A percentile compares a stretch with the other conserved stretches of the same genome.
Evolutionary conservation across 2,329 filamentous ascomycete species (phyloP).

Genomic region (Periconia digitata): DNA sequence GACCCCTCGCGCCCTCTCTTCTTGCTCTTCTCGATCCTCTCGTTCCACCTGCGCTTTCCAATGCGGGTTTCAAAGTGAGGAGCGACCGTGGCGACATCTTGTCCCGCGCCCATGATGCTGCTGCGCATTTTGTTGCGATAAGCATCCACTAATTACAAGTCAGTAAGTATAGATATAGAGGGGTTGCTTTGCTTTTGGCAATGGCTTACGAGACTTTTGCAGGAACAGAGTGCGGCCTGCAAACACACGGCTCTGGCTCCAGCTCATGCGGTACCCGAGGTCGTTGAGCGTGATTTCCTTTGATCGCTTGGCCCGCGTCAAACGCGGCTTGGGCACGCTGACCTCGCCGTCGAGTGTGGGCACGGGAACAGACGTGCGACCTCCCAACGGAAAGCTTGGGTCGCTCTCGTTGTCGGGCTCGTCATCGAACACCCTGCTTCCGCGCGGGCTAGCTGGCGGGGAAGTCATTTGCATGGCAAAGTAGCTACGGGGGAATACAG

Average conservation of each 20-base stretch:
- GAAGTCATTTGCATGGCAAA: constrained; percentile 93
- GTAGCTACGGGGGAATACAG: constrained; percentile 88
- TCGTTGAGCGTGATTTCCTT: constrained; percentile 94
- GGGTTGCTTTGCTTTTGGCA: too few relatives aligned
- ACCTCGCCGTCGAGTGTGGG: constrained; percentile 68
- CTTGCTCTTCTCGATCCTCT: constrained; percentile 48
- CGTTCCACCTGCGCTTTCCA: constrained; percentile 69
- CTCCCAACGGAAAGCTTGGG: constrained; percentile 43
- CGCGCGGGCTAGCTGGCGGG: constrained; percentile 73
- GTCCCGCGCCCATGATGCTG: constrained; percentile 75
- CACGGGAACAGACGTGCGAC: constrained; percentile 51
- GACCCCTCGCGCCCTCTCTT: constrained; percentile 41
- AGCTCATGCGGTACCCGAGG: constrained; percentile 91
- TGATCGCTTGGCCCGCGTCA: constrained; percentile 67
- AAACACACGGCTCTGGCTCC: constrained; percentile 93
- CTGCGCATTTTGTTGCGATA: constrained; percentile 90
- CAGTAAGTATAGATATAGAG: constrained; percentile 46
- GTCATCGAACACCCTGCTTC: constrained; percentile 70
- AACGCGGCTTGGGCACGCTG: constrained; percentile 73
- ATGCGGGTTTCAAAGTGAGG: constrained; percentile 87
- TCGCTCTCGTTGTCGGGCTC: constrained; percentile 52
- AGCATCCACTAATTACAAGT: constrained; percentile 70
- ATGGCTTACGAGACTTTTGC: constrained; percentile 88
- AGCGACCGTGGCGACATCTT: constrained; percentile 72
- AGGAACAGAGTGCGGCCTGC: constrained; percentile 83